Base-by-base conservation (phyloP, 257 asterid species). In the Marsdenia floribunda region DNA sequence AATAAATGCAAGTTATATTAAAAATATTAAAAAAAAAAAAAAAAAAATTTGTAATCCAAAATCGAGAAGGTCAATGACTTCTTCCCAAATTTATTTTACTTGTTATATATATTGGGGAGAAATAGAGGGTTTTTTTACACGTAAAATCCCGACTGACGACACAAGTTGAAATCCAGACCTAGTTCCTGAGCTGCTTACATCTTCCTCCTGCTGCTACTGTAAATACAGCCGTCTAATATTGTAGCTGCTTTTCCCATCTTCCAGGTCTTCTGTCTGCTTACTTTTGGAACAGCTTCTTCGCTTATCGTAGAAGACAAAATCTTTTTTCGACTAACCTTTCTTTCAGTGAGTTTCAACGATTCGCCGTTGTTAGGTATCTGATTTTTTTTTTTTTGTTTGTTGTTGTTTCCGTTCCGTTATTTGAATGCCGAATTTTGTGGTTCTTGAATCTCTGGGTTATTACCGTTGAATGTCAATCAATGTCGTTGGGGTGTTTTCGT, bases 261-360 rank as follows among this genome's bases (percentile, higher is more conserved):
- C 55, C 29, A 61, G 49, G 57, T 69, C 33, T 42, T 69, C 42
- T 4, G 73, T 69, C 54, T 38, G 42, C 0, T 42, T 8, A 12
- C 70, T 52, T 75, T 75, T 70, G 15, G 50, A 40, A 50, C 57
- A 22, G 47, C 60, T 49, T 44, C 46, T 77, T 33, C 13, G 26
- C 57, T 60, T 19, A 10, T 42, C 26, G 47, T 50, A 79, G 79
- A 42, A 61, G 79, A 49, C 68, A 14, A 67, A 77, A 65, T 6
- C 10, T 42, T 35, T 55, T 22, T 72, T 72, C 53, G 29, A 12
- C 7, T 2, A 61, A 26, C 38, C 26, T 40, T 50, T 37, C 55
- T 42, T 42, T 42, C 9, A 10, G 47, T 0, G 15, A 52, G 66
- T 24, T 75, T 80, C 37, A 37, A 71, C 14, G 2, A 66, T 19